These are phyloP conservation scores for Trichosanthes truncata DNA, from an alignment of 306 rosid species.

Conservation along the genomic window DNA sequence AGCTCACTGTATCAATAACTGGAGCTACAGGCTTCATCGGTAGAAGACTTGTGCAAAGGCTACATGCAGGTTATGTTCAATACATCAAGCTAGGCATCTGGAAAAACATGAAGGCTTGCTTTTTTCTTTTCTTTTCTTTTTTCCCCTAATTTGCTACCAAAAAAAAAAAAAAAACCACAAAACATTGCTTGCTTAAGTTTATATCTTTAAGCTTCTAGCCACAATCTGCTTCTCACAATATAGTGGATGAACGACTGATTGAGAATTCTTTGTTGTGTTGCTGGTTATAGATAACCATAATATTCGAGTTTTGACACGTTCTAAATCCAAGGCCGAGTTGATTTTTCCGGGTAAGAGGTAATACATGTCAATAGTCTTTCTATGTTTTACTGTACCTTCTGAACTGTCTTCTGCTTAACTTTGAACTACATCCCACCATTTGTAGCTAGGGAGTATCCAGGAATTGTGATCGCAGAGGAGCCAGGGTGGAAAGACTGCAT, in stretches of 20 bases:
- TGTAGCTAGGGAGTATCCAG: slow-evolving; percentile 79
- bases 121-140: not conserved
- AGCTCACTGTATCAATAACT: slow-evolving; percentile 70
- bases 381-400: not conserved
- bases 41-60: slow-evolving; percentile 79
- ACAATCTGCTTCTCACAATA: not conserved
- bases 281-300: slow-evolving; percentile 59
- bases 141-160: not conserved
- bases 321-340: slow-evolving; percentile 73
- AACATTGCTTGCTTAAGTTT: not conserved
- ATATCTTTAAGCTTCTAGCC: not conserved
- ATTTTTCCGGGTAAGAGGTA: slow-evolving; percentile 99
- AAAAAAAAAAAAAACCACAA: not conserved
- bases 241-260: slow-evolving; percentile 6
- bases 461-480: slow-evolving; percentile 71
- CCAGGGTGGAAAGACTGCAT: slow-evolving; percentile 76
- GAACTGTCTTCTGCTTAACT: not conserved
- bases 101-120: not conserved
- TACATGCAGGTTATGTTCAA: slow-evolving; percentile 57
- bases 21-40: slow-evolving; percentile 98
- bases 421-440: slow-evolving; percentile 20
- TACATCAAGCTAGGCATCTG: not conserved
- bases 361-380: slow-evolving; percentile 18
- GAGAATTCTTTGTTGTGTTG: slow-evolving; percentile 9
- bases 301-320: slow-evolving; percentile 78